Evolutionary conservation across 768 basidiomycete species (phyloP).

Genomic region (Leccinum boreale): DNA sequence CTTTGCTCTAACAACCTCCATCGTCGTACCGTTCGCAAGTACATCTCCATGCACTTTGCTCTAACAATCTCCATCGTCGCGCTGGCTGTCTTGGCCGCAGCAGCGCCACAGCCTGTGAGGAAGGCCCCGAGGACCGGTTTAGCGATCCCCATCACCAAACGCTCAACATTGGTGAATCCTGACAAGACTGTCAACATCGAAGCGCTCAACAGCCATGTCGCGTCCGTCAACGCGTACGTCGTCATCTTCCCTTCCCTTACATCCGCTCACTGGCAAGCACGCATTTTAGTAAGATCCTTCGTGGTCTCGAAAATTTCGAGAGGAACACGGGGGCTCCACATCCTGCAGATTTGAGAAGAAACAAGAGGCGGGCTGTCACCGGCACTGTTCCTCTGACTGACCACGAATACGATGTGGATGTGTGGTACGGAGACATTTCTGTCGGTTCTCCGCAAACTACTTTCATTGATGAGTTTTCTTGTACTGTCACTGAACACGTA

Average conservation of each 20-base stretch:
- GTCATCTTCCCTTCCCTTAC: neutral
- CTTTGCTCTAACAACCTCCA: neutral
- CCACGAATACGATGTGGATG: neutral
- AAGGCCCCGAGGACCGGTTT: neutral
- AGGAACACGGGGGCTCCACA: constrained; percentile 1
- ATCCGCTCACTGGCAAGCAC: neutral
- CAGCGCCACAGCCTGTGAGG: neutral
- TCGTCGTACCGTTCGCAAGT: neutral
- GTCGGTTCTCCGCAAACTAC: constrained; percentile 1
- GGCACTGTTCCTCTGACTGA: neutral
- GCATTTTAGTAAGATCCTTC: neutral
- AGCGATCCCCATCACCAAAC: constrained; percentile 12
- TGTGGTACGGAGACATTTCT: constrained; percentile 12
- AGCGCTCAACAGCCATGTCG: constrained; percentile 3
- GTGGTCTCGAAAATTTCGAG: neutral
- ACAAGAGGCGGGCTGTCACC: neutral
- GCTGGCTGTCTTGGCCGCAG: constrained; percentile 4
- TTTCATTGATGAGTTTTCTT: neutral
- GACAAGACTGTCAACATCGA: constrained; percentile 5
- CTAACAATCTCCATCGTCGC: neutral
- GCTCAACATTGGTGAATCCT: neutral
- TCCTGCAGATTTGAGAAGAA: neutral
- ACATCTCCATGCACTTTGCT: neutral
- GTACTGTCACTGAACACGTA: neutral
- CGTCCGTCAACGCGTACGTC: constrained; percentile 7